Percentiles rank a stretch among this genome's conserved stretches.
phyloP scores from a whole-genome alignment of 129 eudicot genomes.

The Lonicera japonica region DNA sequence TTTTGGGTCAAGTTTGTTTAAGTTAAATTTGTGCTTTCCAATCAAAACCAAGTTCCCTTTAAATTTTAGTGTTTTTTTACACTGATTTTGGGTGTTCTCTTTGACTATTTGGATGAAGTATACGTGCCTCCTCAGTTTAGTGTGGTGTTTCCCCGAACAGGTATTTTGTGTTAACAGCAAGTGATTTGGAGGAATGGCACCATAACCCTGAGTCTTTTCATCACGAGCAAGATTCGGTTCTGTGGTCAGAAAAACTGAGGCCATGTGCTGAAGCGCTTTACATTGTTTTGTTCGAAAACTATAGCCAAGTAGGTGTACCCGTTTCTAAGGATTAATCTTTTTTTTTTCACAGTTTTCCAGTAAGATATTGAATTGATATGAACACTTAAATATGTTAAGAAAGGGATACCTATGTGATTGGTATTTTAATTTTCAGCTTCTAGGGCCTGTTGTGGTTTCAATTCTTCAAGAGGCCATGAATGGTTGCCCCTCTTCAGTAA shows the following conservation, averaged over 20 bases:
- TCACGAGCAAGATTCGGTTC: conserved; percentile 95
- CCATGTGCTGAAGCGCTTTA: conserved; percentile 99
- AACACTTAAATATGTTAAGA: not conserved
- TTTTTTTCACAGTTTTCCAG: not conserved
- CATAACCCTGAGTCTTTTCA: conserved; percentile 86
- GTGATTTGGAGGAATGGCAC: conserved; percentile 94
- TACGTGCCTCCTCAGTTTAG: not conserved
- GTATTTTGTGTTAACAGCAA: conserved; percentile 82
- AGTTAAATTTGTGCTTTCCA: not conserved
- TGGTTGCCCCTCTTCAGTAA: conserved; percentile 79
- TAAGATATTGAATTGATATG: not conserved
- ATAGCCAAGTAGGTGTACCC: conserved; percentile 72
- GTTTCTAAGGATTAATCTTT: not conserved
- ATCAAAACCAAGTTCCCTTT: not conserved
- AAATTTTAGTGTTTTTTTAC: not conserved
- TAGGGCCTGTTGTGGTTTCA: conserved; percentile 95
- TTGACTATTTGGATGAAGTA: not conserved
- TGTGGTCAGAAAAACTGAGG: conserved; percentile 97
- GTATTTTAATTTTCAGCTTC: conserved; percentile 44
- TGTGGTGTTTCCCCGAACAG: conserved; percentile 31
- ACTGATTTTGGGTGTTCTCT: not conserved
- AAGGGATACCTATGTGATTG: conserved; percentile 1
- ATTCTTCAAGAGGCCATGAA: conserved; percentile 97
- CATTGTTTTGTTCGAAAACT: conserved; percentile 83
- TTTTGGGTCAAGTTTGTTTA: too few species aligned